Conservation (phyloP, 495 filamentous ascomycete genomes). For the Cudoniella acicularis region DNA sequence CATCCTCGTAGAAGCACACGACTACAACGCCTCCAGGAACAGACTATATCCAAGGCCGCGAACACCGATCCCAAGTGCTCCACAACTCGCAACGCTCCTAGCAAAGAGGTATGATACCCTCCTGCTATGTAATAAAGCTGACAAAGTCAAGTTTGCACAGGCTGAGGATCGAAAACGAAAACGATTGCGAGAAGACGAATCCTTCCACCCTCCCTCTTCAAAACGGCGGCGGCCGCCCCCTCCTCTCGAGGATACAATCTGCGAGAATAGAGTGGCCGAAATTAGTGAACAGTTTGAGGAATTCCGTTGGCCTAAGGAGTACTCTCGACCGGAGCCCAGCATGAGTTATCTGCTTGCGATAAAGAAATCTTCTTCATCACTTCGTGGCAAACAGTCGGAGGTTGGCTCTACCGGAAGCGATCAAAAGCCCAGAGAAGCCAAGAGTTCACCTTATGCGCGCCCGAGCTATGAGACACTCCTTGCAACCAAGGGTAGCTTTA, state of each 20-base stretch:
- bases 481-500: no score
- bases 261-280: no score
- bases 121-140: constrained; percentile 25
- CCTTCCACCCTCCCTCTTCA: constrained; percentile 6
- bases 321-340: background rate
- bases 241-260: constrained; percentile 10
- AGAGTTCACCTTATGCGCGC: no score
- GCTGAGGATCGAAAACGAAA: constrained; percentile 6
- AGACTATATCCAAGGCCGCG: constrained; percentile 15
- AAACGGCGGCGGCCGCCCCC: constrained; percentile 13
- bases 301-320: no score
- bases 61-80: constrained; percentile 13
- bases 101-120: constrained; percentile 26
- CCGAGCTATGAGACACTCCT: no score
- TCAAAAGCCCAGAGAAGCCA: no score
- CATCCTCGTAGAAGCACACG: constrained; percentile 5
- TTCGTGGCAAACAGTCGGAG: no score
- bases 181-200: constrained; percentile 16
- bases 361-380: constrained; percentile 4
- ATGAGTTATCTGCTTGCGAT: background rate
- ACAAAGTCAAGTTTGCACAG: constrained; percentile 23
- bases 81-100: constrained; percentile 15
- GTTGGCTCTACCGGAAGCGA: no score
- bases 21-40: constrained; percentile 13
- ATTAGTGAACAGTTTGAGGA: no score